Evolutionary conservation across 2,329 filamentous ascomycete genomes (phyloP).

Genomic region (Didymosphaeria variabile): DNA sequence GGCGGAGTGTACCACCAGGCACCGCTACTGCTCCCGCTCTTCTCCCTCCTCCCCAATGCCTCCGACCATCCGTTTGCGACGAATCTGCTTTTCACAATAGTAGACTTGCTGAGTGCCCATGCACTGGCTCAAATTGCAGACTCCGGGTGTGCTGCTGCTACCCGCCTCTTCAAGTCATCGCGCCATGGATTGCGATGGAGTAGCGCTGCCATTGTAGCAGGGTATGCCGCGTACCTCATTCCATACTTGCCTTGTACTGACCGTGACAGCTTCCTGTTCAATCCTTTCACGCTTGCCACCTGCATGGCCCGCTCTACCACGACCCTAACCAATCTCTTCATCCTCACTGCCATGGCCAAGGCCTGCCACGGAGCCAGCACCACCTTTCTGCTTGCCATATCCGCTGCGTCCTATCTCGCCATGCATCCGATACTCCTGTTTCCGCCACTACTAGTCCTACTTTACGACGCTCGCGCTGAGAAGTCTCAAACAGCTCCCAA

Average conservation of each 20-base stretch:
- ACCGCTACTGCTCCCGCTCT: conserved; percentile 88
- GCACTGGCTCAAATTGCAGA: conserved; percentile 82
- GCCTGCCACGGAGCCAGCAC: conserved; percentile 76
- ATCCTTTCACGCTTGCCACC: conserved; percentile 90
- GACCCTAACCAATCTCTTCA: conserved; percentile 87
- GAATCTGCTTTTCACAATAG: conserved; percentile 78
- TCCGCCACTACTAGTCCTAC: conserved; percentile 80
- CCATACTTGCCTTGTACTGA: conserved; percentile 24
- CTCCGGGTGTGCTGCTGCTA: conserved; percentile 79
- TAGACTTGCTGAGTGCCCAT: conserved; percentile 84
- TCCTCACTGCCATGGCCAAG: conserved; percentile 83
- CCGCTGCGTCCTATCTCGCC: conserved; percentile 88
- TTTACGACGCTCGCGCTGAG: conserved; percentile 61
- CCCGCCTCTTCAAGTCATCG: conserved; percentile 79
- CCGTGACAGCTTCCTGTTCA: conserved; percentile 81
- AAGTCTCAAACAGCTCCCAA: conserved; percentile 41
- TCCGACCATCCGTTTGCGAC: conserved; percentile 75
- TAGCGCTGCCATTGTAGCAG: conserved; percentile 77
- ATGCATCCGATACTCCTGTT: conserved; percentile 91
- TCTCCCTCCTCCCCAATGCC: conserved; percentile 83
- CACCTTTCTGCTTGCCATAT: conserved; percentile 82
- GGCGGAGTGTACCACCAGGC: conserved; percentile 82
- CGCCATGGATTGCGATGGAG: conserved; percentile 79
- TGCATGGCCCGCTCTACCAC: conserved; percentile 90
- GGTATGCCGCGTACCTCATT: conserved; percentile 59